These are phyloP conservation scores for Alternaria postmessia DNA, from an alignment of 2,329 filamentous ascomycete species.

Conservation along the genomic window DNA sequence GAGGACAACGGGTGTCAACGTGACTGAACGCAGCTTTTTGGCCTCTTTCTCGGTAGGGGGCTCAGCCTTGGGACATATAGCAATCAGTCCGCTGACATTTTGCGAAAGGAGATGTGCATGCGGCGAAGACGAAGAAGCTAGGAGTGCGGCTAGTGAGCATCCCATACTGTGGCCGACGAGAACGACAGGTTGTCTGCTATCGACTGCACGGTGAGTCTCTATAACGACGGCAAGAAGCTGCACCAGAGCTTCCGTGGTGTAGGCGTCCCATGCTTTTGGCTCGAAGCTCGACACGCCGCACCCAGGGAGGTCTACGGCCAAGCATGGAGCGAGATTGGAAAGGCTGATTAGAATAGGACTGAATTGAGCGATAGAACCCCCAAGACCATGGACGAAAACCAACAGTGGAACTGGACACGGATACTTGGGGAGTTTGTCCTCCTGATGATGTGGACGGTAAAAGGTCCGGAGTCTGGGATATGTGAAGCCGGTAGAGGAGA, in stretches of 20 bases:
- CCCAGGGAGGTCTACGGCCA: constrained; percentile 89
- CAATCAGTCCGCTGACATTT: constrained; percentile 77
- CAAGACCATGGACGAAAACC: constrained; percentile 91
- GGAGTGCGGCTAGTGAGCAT: constrained; percentile 75
- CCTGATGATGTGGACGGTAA: constrained; percentile 81
- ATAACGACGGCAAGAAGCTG: constrained; percentile 80
- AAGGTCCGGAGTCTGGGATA: constrained; percentile 85
- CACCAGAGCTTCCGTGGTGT: constrained; percentile 76
- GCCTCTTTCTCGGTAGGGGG: constrained; percentile 66
- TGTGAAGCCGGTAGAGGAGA: constrained; percentile 66
- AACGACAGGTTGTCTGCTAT: constrained; percentile 74
- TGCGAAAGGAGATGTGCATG: constrained; percentile 64
- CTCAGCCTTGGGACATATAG: constrained; percentile 78
- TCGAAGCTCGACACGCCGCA: constrained; percentile 82
- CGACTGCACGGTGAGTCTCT: constrained; percentile 72
- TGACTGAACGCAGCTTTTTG: constrained; percentile 62
- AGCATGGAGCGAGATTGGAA: constrained; percentile 81
- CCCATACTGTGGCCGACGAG: constrained; percentile 92
- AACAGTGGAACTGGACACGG: constrained; percentile 81
- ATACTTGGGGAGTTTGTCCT: constrained; percentile 77
- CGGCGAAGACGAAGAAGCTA: constrained; percentile 69
- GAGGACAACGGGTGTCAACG: constrained; percentile 73
- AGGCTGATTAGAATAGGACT: constrained; percentile 81
- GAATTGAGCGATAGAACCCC: constrained; percentile 92
- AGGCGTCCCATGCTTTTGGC: constrained; percentile 77